Percentiles rank a stretch among this genome's conserved stretches.
Conservation (phyloP, 768 basidiomycete genomes). For the Pulveroboletus frians region DNA sequence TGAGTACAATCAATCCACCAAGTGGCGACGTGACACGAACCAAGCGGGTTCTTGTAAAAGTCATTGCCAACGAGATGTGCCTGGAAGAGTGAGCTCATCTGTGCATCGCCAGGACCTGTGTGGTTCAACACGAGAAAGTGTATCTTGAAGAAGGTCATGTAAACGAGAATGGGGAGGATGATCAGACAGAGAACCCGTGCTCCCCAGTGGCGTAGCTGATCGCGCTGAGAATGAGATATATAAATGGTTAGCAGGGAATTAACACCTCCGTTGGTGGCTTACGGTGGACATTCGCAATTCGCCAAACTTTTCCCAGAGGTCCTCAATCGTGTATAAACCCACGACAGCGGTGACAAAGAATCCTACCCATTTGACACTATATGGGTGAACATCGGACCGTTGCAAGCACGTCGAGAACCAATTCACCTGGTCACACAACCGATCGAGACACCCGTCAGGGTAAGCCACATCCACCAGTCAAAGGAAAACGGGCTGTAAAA, state of each 20-base stretch:
- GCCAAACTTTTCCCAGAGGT: slow-evolving; percentile 98
- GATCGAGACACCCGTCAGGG: slow-evolving; percentile 90
- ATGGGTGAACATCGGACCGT: slow-evolving; percentile 1
- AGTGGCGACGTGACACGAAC: slow-evolving; percentile 35
- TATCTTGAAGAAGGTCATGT: slow-evolving; percentile 91
- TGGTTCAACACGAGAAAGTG: slow-evolving; percentile 94
- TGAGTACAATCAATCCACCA: background rate
- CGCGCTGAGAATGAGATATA: slow-evolving; percentile 45
- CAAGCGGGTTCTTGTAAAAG: slow-evolving; percentile 84
- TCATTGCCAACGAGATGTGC: slow-evolving; percentile 94
- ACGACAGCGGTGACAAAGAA: slow-evolving; percentile 93
- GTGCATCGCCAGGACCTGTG: slow-evolving; percentile 93
- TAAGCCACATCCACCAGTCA: slow-evolving; percentile 97
- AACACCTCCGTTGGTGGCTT: slow-evolving; percentile 29
- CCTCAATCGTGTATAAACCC: slow-evolving; percentile 94
- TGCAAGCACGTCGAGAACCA: background rate
- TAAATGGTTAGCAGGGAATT: slow-evolving; percentile 7
- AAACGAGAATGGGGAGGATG: slow-evolving; percentile 84
- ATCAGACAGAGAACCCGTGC: slow-evolving; percentile 85
- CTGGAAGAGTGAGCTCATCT: slow-evolving; percentile 99
- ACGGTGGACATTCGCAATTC: slow-evolving; percentile 89
- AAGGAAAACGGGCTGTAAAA: slow-evolving; percentile 74
- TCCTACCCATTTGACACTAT: slow-evolving; percentile 93
- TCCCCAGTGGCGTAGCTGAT: slow-evolving; percentile 87
- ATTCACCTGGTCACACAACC: slow-evolving; percentile 87